Conservation (phyloP, 2,329 filamentous ascomycete species). For the Elsinoe arachidis region DNA sequence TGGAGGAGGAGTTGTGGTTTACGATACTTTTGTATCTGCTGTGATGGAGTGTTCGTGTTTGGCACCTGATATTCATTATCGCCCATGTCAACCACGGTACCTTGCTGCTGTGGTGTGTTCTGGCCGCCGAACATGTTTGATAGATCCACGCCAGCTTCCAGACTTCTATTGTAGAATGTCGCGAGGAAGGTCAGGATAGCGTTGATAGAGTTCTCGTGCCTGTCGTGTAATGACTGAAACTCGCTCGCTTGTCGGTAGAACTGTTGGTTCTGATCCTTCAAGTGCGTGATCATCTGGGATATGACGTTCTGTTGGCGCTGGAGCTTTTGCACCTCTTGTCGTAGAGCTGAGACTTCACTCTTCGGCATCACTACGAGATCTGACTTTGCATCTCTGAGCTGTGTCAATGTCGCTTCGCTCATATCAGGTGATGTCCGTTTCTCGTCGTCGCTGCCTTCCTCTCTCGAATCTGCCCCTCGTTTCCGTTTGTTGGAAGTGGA, state of each 20-base stretch:
- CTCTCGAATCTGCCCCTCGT: slow-evolving; percentile 43
- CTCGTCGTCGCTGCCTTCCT: slow-evolving; percentile 66
- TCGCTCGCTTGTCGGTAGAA: slow-evolving; percentile 79
- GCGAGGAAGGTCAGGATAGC: slow-evolving; percentile 96
- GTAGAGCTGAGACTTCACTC: slow-evolving; percentile 69
- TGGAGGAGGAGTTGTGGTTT: slow-evolving; percentile 31
- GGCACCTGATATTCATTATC: slow-evolving; percentile 39
- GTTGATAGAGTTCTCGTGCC: slow-evolving; percentile 98
- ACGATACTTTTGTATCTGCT: slow-evolving; percentile 23
- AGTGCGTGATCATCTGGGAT: slow-evolving; percentile 66
- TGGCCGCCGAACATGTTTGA: slow-evolving; percentile 65
- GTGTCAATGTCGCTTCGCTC: slow-evolving; percentile 33
- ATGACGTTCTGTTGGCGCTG: slow-evolving; percentile 83
- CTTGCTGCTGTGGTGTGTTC: slow-evolving; percentile 41
- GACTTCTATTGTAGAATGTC: slow-evolving; percentile 87
- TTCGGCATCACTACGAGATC: slow-evolving; percentile 46
- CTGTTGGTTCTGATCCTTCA: slow-evolving; percentile 79
- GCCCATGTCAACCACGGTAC: slow-evolving; percentile 55
- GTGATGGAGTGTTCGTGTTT: slow-evolving; percentile 27
- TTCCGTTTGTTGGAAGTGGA: slow-evolving; percentile 40
- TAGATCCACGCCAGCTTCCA: slow-evolving; percentile 72
- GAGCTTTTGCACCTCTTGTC: slow-evolving; percentile 71
- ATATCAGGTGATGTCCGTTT: slow-evolving; percentile 32
- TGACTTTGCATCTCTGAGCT: slow-evolving; percentile 24
- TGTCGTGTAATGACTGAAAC: slow-evolving; percentile 84